phyloP scores from a whole-genome alignment of 208 protist species.

The Crithidia bombi region DNA sequence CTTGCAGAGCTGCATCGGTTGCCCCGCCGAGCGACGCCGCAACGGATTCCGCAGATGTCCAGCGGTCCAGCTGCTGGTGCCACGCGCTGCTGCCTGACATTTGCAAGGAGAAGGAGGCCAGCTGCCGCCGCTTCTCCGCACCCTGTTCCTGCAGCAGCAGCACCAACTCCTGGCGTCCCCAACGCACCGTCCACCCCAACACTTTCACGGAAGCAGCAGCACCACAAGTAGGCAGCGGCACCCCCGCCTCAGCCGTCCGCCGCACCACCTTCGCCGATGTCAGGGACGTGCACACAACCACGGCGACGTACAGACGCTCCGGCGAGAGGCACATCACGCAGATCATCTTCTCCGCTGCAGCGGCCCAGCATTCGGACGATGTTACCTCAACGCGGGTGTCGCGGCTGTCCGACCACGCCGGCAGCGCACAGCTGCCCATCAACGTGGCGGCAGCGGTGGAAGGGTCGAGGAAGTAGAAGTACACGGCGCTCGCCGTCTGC shows the following conservation, averaged over 20 bases:
- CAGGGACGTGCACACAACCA: constrained; percentile 18
- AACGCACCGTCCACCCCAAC: constrained; percentile 41
- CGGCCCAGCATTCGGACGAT: constrained; percentile 17
- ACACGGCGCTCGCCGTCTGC: constrained; percentile 28
- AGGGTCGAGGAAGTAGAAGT: constrained; percentile 49
- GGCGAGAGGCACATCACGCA: constrained; percentile 23
- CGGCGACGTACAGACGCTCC: constrained; percentile 19
- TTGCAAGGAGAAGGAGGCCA: constrained; percentile 27
- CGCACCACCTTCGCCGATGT: constrained; percentile 28
- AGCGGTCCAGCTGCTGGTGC: constrained; percentile 10
- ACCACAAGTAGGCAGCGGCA: constrained; percentile 27
- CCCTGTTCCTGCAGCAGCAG: constrained; percentile 22
- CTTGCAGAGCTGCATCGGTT: constrained; percentile 5
- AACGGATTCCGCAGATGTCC: constrained; percentile 1
- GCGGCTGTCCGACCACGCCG: constrained; percentile 3
- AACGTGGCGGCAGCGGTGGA: constrained; percentile 13
- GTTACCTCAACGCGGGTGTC: constrained; percentile 11
- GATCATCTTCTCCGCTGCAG: constrained; percentile 11
- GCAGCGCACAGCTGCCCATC: constrained; percentile 27
- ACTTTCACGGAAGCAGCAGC: constrained; percentile 3
- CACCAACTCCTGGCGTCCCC: constrained; percentile 38
- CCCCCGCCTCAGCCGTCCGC: constrained; percentile 21
- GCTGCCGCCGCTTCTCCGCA: not conserved
- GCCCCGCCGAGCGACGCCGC: constrained; percentile 28
- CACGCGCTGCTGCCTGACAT: not conserved